Evolutionary conservation across 2,329 filamentous ascomycete species (phyloP).

Genomic region (Bipolaris cookei): DNA sequence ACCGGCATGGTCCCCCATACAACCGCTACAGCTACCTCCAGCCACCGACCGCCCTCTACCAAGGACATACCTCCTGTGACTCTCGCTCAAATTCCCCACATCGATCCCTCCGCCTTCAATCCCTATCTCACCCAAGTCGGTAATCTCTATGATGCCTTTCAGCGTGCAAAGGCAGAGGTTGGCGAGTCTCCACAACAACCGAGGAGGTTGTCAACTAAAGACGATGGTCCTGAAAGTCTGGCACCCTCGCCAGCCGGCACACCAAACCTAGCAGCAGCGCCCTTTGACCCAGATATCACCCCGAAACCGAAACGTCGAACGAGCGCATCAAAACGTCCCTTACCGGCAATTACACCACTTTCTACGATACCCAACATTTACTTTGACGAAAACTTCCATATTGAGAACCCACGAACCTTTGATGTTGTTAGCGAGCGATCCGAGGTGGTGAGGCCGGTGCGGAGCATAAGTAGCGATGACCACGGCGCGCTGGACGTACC

Average conservation of each 20-base stretch:
- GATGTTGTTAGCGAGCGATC: conserved; percentile 96
- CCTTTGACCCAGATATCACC: conserved; percentile 54
- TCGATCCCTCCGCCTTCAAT: conserved; percentile 80
- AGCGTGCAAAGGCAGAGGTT: conserved; percentile 78
- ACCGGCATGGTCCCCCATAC: conserved; percentile 85
- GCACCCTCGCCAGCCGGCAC: conserved; percentile 45
- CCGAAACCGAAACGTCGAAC: conserved; percentile 58
- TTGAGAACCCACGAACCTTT: conserved; percentile 95
- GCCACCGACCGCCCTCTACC: conserved; percentile 81
- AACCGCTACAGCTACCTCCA: conserved; percentile 69
- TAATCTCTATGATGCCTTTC: conserved; percentile 85
- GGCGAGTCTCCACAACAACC: conserved; percentile 61
- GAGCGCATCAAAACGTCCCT: conserved; percentile 63
- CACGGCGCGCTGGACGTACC: conserved; percentile 63
- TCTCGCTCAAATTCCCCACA: conserved; percentile 82
- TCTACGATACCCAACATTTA: conserved; percentile 93
- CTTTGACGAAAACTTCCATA: conserved; percentile 91
- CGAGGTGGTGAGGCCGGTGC: conserved; percentile 80
- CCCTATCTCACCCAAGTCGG: conserved; percentile 86
- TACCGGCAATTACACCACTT: conserved; percentile 79
- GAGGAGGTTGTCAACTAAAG: conserved; percentile 56
- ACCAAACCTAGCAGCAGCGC: conserved; percentile 51
- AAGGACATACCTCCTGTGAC: conserved; percentile 93
- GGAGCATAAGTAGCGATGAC: conserved; percentile 57
- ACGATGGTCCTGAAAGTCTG: conserved; percentile 58